Percentiles rank a stretch among this genome's conserved stretches.
Conservation (phyloP, 2,329 filamentous ascomycete species). For the Alternaria tenuissima region DNA sequence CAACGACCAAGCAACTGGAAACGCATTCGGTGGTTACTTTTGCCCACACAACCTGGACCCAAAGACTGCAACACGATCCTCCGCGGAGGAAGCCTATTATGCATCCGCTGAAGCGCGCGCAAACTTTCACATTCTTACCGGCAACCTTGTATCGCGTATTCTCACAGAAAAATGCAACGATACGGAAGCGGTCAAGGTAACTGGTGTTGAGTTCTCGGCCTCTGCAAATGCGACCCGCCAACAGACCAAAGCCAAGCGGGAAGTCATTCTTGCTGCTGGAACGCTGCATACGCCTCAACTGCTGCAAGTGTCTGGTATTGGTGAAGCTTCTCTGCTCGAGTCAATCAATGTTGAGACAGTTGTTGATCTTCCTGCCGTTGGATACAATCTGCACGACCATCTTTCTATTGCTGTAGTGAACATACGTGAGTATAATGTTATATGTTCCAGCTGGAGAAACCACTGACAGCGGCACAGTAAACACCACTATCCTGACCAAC, state of each 20-base stretch:
- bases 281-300: slow-evolving; percentile 38
- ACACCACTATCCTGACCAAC: slow-evolving; percentile 19
- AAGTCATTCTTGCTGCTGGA: slow-evolving; percentile 38
- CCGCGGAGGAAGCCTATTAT: slow-evolving; percentile 33
- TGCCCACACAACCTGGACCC: slow-evolving; percentile 30
- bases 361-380: slow-evolving; percentile 38
- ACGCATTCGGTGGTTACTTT: slow-evolving; percentile 33
- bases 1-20: slow-evolving; percentile 31
- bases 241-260: slow-evolving; percentile 28
- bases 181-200: slow-evolving; percentile 19
- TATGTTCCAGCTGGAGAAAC: neutral
- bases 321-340: slow-evolving; percentile 28
- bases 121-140: slow-evolving; percentile 33
- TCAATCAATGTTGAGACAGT: slow-evolving; percentile 28
- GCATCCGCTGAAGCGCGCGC: slow-evolving; percentile 21
- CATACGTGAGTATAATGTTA: neutral
- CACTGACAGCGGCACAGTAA: slow-evolving; percentile 11
- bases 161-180: slow-evolving; percentile 18
- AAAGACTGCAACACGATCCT: slow-evolving; percentile 23
- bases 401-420: slow-evolving; percentile 22
- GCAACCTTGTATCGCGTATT: slow-evolving; percentile 25
- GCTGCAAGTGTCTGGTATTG: slow-evolving; percentile 40
- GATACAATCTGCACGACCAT: slow-evolving; percentile 37
- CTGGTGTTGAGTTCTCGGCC: slow-evolving; percentile 31
- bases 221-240: slow-evolving; percentile 20